Conservation (phyloP, 1,284 basidiomycete species). For the Flammula alnicola region DNA sequence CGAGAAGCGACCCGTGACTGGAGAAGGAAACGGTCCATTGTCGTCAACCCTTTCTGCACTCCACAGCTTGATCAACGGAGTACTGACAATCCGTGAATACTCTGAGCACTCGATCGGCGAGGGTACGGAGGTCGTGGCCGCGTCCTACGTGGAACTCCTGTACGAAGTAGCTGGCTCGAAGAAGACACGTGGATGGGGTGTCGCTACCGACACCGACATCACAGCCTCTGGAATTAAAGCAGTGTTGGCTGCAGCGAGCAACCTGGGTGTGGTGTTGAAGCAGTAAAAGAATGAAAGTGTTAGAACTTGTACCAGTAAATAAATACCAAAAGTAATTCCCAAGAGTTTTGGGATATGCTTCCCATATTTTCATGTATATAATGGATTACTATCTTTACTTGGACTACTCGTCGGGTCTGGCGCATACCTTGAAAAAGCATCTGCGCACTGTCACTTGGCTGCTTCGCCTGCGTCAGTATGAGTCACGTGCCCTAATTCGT, state of each 20-base stretch:
- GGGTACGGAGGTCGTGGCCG: slow-evolving; percentile 82
- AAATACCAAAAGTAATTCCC: slow-evolving; percentile 10
- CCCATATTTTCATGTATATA: slow-evolving; percentile 1
- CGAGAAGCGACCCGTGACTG: slow-evolving; percentile 58
- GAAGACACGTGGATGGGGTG: slow-evolving; percentile 74
- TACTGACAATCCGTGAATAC: slow-evolving; percentile 81
- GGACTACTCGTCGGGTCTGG: too few relatives aligned
- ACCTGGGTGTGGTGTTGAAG: slow-evolving; percentile 45
- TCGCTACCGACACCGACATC: slow-evolving; percentile 83
- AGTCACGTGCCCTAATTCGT: slow-evolving; percentile 19
- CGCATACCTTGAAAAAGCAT: too few relatives aligned
- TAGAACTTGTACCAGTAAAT: slow-evolving; percentile 3
- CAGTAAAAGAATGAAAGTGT: slow-evolving; percentile 8
- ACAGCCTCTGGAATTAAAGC: slow-evolving; percentile 87
- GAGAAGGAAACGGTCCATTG: slow-evolving; percentile 93
- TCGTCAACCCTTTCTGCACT: slow-evolving; percentile 89
- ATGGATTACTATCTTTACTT: slow-evolving; percentile 3
- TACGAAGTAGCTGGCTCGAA: slow-evolving; percentile 67
- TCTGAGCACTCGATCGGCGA: slow-evolving; percentile 90
- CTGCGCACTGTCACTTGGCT: too few relatives aligned
- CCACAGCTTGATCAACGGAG: slow-evolving; percentile 73
- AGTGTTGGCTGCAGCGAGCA: slow-evolving; percentile 72
- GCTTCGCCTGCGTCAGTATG: too few relatives aligned
- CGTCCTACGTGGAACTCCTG: slow-evolving; percentile 86
- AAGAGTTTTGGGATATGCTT: not conserved